phyloP scores from a whole-genome alignment of 352 stramenopile species.

The Blastocystis sp. region DNA sequence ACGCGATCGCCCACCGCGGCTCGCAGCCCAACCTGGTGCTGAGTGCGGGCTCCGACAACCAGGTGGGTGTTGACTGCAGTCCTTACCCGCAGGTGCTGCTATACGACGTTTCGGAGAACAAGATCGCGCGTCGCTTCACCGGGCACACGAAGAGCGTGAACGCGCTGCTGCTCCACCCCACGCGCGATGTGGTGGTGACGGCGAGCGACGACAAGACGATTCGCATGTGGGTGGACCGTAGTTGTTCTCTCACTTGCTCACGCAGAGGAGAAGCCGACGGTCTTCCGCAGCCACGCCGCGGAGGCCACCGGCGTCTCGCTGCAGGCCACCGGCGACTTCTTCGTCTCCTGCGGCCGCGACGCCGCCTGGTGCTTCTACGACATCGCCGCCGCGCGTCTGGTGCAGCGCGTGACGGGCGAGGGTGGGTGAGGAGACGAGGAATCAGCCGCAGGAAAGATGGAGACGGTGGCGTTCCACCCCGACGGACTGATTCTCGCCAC shows the following conservation, averaged over 20 bases:
- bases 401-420: conserved; percentile 21
- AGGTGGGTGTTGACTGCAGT: conserved; percentile 64
- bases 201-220: conserved; percentile 70
- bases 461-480: conserved; percentile 74
- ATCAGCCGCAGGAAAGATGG: conserved; percentile 61
- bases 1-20: conserved; percentile 58
- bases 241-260: conserved; percentile 28
- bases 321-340: conserved; percentile 71
- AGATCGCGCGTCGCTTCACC: conserved; percentile 69
- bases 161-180: conserved; percentile 69
- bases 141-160: conserved; percentile 75
- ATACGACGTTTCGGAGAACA: conserved; percentile 58
- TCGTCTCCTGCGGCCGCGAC: conserved; percentile 70
- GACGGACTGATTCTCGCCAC: conserved; percentile 82
- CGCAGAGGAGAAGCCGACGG: conserved; percentile 36
- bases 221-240: conserved; percentile 32
- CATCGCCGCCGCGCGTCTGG: conserved; percentile 60
- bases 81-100: conserved; percentile 66
- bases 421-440: neutral
- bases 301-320: conserved; percentile 67
- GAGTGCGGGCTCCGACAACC: conserved; percentile 64
- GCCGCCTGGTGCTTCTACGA: conserved; percentile 74
- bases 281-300: conserved; percentile 7
- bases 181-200: conserved; percentile 67
- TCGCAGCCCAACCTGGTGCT: conserved; percentile 60